Evolutionary conservation across 768 basidiomycete genomes (phyloP).

Genomic region (Rhizopogon salebrosus): DNA sequence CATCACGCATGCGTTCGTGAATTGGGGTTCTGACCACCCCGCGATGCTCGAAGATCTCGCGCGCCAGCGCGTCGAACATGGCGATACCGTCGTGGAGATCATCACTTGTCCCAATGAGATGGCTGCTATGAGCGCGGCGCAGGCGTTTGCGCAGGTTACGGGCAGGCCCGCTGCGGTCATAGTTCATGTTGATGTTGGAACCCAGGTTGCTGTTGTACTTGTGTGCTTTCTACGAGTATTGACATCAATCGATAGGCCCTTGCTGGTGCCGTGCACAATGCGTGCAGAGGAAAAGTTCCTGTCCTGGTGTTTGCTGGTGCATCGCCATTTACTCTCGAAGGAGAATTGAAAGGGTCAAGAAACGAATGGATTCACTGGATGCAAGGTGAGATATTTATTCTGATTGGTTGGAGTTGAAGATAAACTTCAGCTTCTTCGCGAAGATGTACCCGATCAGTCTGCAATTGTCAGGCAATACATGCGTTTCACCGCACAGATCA

Average conservation of each 20-base stretch:
- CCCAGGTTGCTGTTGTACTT: constrained; percentile 38
- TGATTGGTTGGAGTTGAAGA: no score
- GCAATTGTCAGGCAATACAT: constrained; percentile 73
- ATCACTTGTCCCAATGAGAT: constrained; percentile 74
- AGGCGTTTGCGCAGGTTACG: constrained; percentile 62
- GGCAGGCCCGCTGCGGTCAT: constrained; percentile 68
- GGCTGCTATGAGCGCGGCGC: constrained; percentile 69
- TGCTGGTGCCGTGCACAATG: constrained; percentile 71
- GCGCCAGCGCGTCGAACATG: constrained; percentile 40
- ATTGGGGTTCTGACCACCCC: constrained; percentile 77
- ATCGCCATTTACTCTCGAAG: constrained; percentile 51
- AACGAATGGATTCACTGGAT: constrained; percentile 76
- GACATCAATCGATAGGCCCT: constrained; percentile 37
- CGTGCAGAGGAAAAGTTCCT: constrained; percentile 54
- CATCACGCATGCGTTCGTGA: constrained; percentile 65
- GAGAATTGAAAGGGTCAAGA: constrained; percentile 55
- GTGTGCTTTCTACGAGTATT: neutral
- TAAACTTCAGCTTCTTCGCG: neutral
- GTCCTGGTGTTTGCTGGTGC: constrained; percentile 72
- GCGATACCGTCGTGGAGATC: constrained; percentile 41
- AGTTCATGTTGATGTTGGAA: constrained; percentile 70
- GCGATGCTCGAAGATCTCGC: constrained; percentile 67
- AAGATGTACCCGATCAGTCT: constrained; percentile 66
- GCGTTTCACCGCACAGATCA: constrained; percentile 58
- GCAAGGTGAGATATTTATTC: constrained; percentile 40